Percentiles rank a stretch among this genome's conserved stretches.
These are phyloP conservation scores for Papiliotrema terrestris DNA, from an alignment of 1,284 basidiomycete species.

Conservation along the genomic window DNA sequence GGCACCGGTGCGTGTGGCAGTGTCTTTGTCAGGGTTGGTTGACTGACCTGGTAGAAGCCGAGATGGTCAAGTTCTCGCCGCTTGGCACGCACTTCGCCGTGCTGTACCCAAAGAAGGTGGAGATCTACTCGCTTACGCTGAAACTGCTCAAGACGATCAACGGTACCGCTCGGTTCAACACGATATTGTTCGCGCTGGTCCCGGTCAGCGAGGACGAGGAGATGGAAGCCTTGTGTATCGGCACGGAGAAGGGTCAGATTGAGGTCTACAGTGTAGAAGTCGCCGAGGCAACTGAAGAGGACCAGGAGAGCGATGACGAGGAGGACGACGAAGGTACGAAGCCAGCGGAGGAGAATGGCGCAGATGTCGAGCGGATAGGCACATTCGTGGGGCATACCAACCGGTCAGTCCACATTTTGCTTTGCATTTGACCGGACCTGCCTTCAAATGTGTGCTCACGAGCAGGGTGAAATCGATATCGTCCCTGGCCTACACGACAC, in stretches of 20 bases:
- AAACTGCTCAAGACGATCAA: conserved; percentile 63
- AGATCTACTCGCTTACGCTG: conserved; percentile 75
- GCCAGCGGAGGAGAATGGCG: conserved; percentile 14
- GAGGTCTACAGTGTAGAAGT: conserved; percentile 60
- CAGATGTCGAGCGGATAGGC: conserved; percentile 33
- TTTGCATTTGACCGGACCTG: neutral
- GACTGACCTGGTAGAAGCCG: conserved; percentile 63
- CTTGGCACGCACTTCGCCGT: conserved; percentile 73
- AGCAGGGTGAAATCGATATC: conserved; percentile 46
- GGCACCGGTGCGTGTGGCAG: conserved; percentile 62
- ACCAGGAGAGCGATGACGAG: conserved; percentile 21
- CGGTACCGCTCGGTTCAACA: conserved; percentile 75
- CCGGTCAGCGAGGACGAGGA: conserved; percentile 48
- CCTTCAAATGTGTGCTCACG: neutral
- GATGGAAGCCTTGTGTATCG: conserved; percentile 62
- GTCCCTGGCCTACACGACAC: conserved; percentile 27
- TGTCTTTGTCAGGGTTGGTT: neutral
- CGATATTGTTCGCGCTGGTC: conserved; percentile 65
- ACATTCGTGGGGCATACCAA: conserved; percentile 44
- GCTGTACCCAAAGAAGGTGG: conserved; percentile 69
- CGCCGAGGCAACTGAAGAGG: conserved; percentile 23
- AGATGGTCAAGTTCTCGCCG: conserved; percentile 77
- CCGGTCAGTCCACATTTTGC: conserved; percentile 25
- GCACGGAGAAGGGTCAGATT: conserved; percentile 79
- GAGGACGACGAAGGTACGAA: conserved; percentile 18